These are phyloP conservation scores for Hymenoscyphus infarciens DNA, from an alignment of 2,329 filamentous ascomycete genomes.

Conservation along the genomic window DNA sequence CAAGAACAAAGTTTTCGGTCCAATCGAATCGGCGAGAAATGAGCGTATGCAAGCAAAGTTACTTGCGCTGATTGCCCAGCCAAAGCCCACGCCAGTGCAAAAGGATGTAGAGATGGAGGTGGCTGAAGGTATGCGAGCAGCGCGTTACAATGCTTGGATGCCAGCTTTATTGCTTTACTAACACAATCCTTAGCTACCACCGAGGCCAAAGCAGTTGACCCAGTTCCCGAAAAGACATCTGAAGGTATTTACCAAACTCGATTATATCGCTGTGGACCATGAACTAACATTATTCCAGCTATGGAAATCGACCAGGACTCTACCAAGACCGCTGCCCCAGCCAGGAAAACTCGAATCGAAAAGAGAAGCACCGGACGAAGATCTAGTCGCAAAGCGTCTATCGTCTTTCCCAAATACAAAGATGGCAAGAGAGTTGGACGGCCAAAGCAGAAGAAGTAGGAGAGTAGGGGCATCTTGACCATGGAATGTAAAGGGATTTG, in stretches of 20 bases:
- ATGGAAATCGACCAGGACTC: constrained; percentile 54
- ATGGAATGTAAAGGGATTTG: constrained; percentile 3
- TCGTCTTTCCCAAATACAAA: constrained; percentile 58
- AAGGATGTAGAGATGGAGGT: constrained; percentile 48
- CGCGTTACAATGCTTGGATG: neutral
- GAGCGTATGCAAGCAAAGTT: constrained; percentile 84
- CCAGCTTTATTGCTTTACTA: constrained; percentile 6
- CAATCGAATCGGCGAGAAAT: constrained; percentile 72
- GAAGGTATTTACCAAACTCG: constrained; percentile 25
- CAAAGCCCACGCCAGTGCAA: constrained; percentile 58
- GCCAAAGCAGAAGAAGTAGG: constrained; percentile 27
- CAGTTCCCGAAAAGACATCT: constrained; percentile 20
- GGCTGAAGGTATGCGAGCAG: constrained; percentile 30
- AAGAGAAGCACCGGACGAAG: constrained; percentile 46
- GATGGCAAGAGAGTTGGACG: constrained; percentile 45
- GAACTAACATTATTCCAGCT: constrained; percentile 32
- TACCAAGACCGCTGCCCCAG: constrained; percentile 37
- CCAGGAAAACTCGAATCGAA: constrained; percentile 50
- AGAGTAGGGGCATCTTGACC: neutral
- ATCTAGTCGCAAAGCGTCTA: constrained; percentile 46
- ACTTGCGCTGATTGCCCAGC: constrained; percentile 72
- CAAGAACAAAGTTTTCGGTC: constrained; percentile 79
- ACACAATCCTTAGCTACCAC: constrained; percentile 17
- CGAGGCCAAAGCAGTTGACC: constrained; percentile 18
- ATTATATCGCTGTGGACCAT: neutral